Conservation (phyloP, 2,329 filamentous ascomycete genomes). For the Kalaharituber pfeilii region DNA sequence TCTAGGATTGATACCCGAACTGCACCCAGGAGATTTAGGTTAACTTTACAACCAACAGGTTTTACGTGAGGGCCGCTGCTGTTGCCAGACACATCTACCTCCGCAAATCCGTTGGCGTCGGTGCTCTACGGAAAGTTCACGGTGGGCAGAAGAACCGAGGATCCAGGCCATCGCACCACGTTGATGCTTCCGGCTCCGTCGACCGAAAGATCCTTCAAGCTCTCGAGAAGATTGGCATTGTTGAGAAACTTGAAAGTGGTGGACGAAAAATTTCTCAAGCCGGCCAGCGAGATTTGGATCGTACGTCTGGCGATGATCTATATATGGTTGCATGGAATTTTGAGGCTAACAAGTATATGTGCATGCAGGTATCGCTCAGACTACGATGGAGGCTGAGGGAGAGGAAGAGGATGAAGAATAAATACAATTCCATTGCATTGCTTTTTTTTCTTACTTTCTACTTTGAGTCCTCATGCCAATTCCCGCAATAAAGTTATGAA, state of each 20-base stretch:
- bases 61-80: conserved; percentile 73
- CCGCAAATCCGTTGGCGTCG: conserved; percentile 97
- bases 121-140: conserved; percentile 92
- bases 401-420: conserved; percentile 36
- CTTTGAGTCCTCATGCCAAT: background rate
- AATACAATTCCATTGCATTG: conserved; percentile 1
- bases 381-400: conserved; percentile 55
- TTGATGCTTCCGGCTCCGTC: conserved; percentile 83
- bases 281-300: conserved; percentile 98
- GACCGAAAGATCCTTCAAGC: conserved; percentile 96
- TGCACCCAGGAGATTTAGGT: conserved; percentile 3
- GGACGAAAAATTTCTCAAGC: conserved; percentile 95
- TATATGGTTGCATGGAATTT: conserved; percentile 5
- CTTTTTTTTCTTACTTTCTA: background rate
- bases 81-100: conserved; percentile 98
- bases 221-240: conserved; percentile 96
- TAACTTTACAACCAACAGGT: conserved; percentile 30
- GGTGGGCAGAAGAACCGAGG: conserved; percentile 96
- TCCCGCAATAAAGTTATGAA: background rate
- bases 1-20: background rate
- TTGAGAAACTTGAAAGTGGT: conserved; percentile 95
- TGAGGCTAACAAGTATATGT: conserved; percentile 23
- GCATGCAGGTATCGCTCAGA: conserved; percentile 47
- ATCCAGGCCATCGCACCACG: conserved; percentile 77
- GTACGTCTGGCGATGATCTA: conserved; percentile 27